phyloP scores from a whole-genome alignment of 257 asterid species.

The Solanum sitiens region DNA sequence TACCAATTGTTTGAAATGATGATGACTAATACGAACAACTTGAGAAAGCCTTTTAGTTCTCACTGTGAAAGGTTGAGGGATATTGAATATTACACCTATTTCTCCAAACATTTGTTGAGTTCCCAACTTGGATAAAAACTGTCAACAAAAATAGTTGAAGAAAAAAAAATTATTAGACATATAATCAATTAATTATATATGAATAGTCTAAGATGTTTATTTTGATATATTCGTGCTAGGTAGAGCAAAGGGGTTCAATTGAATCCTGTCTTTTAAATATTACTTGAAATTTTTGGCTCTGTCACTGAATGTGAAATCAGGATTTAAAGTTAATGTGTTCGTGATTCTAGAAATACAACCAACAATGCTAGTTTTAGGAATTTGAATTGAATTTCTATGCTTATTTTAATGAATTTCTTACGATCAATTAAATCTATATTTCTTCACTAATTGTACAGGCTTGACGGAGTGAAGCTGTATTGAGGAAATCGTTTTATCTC shows the following conservation, averaged over 20 bases:
- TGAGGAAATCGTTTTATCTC: no score
- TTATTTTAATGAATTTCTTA: not conserved
- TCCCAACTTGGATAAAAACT: conserved; percentile 54
- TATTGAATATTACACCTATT: conserved; percentile 73
- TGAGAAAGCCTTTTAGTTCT: conserved; percentile 90
- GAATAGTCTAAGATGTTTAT: not conserved
- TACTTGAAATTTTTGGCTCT: no score
- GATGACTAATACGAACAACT: conserved; percentile 83
- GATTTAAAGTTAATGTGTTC: not conserved
- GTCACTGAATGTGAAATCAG: not conserved
- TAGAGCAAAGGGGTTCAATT: not conserved
- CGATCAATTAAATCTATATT: no score
- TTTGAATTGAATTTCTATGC: not conserved
- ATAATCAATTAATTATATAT: not conserved
- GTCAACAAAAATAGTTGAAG: not conserved
- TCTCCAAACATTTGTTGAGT: conserved; percentile 79
- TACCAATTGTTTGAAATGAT: conserved; percentile 81
- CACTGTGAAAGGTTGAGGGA: conserved; percentile 95
- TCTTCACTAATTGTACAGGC: no score
- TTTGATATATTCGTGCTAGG: not conserved
- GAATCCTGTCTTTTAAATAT: not conserved
- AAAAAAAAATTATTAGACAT: not conserved
- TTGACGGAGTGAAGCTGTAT: no score
- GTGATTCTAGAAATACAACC: not conserved
- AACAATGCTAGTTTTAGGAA: not conserved